Conservation (phyloP, 257 asterid genomes). For the Henckelia pumila region DNA sequence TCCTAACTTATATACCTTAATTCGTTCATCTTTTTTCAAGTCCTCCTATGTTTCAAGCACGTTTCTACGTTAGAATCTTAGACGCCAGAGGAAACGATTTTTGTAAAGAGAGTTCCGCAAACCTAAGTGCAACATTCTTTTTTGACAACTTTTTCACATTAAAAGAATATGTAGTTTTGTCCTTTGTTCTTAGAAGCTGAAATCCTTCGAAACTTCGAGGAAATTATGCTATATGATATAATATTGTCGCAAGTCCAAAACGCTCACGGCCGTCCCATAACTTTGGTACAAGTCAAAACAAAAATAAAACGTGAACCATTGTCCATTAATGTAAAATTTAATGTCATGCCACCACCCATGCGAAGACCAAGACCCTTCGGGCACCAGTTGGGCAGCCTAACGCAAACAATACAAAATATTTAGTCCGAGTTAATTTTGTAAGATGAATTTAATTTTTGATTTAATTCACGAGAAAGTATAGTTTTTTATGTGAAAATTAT, state of each 20-base stretch:
- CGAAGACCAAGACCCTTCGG: not conserved
- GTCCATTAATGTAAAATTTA: too few species aligned
- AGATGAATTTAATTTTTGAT: too few species aligned
- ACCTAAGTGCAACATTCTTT: not conserved
- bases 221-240: too few species aligned
- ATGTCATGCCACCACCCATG: not conserved
- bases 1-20: too few species aligned
- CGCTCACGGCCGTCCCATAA: not conserved
- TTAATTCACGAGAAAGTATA: too few species aligned
- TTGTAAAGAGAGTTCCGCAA: not conserved
- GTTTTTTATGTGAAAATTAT: too few species aligned
- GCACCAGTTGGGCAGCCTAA: not conserved
- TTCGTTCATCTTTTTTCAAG: not conserved
- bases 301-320: not conserved
- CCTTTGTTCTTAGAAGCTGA: not conserved
- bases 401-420: too few species aligned
- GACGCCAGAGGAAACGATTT: not conserved
- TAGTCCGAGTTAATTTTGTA: too few species aligned
- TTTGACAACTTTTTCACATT: too few species aligned
- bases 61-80: too few species aligned
- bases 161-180: not conserved
- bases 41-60: not conserved
- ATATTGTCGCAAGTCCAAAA: not conserved
- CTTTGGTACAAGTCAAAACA: not conserved
- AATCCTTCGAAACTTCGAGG: not conserved